Conservation (phyloP, 1,139 yeast species). For the Geotrichum aggregatum region DNA sequence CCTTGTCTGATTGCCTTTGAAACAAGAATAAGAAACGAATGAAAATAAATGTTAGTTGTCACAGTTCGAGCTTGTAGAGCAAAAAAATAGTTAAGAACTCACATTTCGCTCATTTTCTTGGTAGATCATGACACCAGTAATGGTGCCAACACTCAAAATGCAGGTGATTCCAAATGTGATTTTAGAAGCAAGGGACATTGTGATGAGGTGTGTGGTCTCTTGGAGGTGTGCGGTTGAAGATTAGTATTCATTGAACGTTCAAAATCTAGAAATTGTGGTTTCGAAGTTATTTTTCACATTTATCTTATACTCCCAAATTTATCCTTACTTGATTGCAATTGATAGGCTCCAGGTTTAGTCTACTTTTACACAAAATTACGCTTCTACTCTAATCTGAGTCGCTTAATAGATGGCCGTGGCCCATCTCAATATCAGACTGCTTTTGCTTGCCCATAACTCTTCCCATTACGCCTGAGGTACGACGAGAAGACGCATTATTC, state of each 20-base stretch:
- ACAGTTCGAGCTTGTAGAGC: constrained; percentile 16
- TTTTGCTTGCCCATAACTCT: no score
- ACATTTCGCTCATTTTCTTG: constrained; percentile 61
- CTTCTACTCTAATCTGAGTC: no score
- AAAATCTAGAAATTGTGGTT: background rate
- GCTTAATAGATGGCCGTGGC: no score
- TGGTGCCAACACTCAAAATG: constrained; percentile 53
- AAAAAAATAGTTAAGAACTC: constrained; percentile 21
- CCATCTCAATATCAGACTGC: no score
- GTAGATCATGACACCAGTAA: constrained; percentile 62
- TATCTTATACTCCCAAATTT: no score
- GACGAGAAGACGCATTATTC: no score
- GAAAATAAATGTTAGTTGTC: constrained; percentile 5
- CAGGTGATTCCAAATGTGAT: constrained; percentile 61
- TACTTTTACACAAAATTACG: no score
- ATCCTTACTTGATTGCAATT: no score
- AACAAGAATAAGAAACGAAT: background rate
- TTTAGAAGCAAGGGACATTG: constrained; percentile 70
- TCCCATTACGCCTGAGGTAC: no score
- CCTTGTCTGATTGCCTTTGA: constrained; percentile 62
- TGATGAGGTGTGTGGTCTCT: background rate
- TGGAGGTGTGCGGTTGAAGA: background rate
- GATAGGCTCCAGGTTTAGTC: background rate
- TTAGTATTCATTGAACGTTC: background rate
- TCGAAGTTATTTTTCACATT: background rate